phyloP scores from a whole-genome alignment of 176 grass and related monocot genomes.

The Canna indica region DNA sequence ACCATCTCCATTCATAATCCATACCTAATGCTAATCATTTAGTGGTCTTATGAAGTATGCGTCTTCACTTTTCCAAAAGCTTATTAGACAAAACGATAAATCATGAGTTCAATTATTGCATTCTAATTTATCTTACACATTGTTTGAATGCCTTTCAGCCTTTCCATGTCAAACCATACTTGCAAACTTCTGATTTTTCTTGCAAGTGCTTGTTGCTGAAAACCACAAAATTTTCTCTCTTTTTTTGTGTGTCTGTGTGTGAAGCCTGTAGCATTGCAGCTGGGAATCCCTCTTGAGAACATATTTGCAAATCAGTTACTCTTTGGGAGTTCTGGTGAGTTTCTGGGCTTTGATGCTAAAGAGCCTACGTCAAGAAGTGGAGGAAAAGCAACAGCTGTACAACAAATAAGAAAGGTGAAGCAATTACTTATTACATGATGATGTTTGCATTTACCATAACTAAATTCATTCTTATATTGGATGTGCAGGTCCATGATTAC shows the following conservation, averaged over 20 bases:
- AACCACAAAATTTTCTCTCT: background rate
- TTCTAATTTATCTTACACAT: background rate
- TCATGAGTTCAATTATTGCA: background rate
- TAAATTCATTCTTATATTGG: conserved; percentile 7
- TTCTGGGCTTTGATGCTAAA: conserved; percentile 68
- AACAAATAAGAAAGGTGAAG: conserved; percentile 68
- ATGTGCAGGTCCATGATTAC: conserved; percentile 31
- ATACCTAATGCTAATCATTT: background rate
- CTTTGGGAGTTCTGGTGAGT: conserved; percentile 64
- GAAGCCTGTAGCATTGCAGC: conserved; percentile 68
- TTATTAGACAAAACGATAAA: background rate
- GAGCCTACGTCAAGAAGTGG: conserved; percentile 84
- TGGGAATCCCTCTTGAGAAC: conserved; percentile 78
- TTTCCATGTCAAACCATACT: background rate
- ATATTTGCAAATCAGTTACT: conserved; percentile 83
- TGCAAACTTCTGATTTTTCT: background rate
- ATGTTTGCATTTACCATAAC: background rate
- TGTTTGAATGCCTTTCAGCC: background rate
- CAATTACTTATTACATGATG: background rate
- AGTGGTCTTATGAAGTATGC: background rate
- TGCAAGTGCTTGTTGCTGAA: background rate
- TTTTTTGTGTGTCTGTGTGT: too few relatives aligned
- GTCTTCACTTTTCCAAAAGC: background rate
- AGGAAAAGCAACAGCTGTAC: conserved; percentile 83
- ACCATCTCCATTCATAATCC: background rate